phyloP scores from a whole-genome alignment of 2,329 filamentous ascomycete genomes.

The Lachnellula willkommii region DNA sequence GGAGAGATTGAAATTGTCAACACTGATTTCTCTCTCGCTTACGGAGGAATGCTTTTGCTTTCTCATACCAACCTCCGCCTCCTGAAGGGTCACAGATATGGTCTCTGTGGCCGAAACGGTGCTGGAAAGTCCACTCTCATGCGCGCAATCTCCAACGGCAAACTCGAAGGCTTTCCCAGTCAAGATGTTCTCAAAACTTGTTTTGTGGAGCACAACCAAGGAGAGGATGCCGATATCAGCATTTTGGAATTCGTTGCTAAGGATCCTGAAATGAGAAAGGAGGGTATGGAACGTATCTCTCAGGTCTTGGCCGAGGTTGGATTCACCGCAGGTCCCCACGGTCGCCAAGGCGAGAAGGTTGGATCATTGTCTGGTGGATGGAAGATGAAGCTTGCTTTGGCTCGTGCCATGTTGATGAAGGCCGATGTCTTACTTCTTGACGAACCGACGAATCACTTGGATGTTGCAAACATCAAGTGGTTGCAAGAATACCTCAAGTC shows the following conservation, averaged over 20 bases:
- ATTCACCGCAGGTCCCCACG: slow-evolving; percentile 84
- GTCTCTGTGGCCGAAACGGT: slow-evolving; percentile 93
- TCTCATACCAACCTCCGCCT: slow-evolving; percentile 94
- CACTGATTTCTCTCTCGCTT: slow-evolving; percentile 93
- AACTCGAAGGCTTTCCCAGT: slow-evolving; percentile 92
- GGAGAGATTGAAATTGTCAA: slow-evolving; percentile 96
- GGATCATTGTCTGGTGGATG: slow-evolving; percentile 85
- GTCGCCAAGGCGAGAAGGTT: slow-evolving; percentile 82
- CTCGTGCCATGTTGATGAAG: slow-evolving; percentile 91
- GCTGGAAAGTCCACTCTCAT: slow-evolving; percentile 99
- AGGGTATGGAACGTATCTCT: slow-evolving; percentile 75
- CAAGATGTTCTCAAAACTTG: slow-evolving; percentile 91
- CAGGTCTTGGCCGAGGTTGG: slow-evolving; percentile 85
- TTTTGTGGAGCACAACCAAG: slow-evolving; percentile 99
- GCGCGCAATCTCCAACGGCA: slow-evolving; percentile 91
- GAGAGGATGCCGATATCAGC: slow-evolving; percentile 92
- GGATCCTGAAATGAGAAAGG: slow-evolving; percentile 76
- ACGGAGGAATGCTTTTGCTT: slow-evolving; percentile 93
- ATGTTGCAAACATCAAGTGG: slow-evolving; percentile 95
- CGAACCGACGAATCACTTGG: slow-evolving; percentile 98
- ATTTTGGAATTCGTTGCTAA: slow-evolving; percentile 91
- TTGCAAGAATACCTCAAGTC: slow-evolving; percentile 89
- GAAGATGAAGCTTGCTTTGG: slow-evolving; percentile 99
- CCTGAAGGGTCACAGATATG: slow-evolving; percentile 94
- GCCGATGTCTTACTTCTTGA: slow-evolving; percentile 96